These are phyloP conservation scores for Saussurea involucrata DNA, from an alignment of 129 eudicot species.

Conservation along the genomic window DNA sequence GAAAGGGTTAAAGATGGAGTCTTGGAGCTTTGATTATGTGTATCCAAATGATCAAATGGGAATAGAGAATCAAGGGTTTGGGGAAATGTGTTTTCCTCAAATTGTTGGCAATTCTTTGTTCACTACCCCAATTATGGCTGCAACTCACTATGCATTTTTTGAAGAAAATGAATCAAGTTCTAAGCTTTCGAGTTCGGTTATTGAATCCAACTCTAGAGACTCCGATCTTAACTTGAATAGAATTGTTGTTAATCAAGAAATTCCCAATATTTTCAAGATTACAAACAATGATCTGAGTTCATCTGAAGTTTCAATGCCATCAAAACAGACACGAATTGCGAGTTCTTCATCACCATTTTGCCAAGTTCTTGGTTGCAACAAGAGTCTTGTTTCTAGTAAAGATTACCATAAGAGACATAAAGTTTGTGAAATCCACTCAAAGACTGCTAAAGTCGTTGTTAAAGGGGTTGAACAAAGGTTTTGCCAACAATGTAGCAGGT, in stretches of 20 bases:
- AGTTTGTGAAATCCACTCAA: constrained; percentile 82
- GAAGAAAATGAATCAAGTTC: constrained; percentile 47
- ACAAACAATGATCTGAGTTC: constrained; percentile 23
- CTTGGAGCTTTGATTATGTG: constrained; percentile 47
- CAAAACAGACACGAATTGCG: constrained; percentile 34
- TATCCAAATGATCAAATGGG: constrained; percentile 13
- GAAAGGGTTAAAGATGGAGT: constrained; percentile 38
- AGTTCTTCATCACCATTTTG: constrained; percentile 42
- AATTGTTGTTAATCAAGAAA: constrained; percentile 32
- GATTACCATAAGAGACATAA: constrained; percentile 75
- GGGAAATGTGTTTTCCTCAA: constrained; percentile 34
- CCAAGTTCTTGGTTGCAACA: constrained; percentile 74
- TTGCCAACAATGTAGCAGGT: constrained; percentile 97
- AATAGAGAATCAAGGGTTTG: constrained; percentile 31
- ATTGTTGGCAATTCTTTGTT: constrained; percentile 23
- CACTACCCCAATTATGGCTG: constrained; percentile 20
- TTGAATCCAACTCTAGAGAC: constrained; percentile 35
- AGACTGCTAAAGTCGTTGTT: constrained; percentile 71
- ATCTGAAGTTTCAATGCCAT: constrained; percentile 25
- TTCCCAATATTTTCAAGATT: constrained; percentile 4
- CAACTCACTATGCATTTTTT: constrained; percentile 22
- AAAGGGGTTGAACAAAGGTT: constrained; percentile 78
- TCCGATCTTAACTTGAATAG: constrained; percentile 48
- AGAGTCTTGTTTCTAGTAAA: constrained; percentile 59
- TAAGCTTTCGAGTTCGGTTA: constrained; percentile 34